Evolutionary conservation across 139 green algal species (phyloP).

Genomic region (Marvania coccoides): DNA sequence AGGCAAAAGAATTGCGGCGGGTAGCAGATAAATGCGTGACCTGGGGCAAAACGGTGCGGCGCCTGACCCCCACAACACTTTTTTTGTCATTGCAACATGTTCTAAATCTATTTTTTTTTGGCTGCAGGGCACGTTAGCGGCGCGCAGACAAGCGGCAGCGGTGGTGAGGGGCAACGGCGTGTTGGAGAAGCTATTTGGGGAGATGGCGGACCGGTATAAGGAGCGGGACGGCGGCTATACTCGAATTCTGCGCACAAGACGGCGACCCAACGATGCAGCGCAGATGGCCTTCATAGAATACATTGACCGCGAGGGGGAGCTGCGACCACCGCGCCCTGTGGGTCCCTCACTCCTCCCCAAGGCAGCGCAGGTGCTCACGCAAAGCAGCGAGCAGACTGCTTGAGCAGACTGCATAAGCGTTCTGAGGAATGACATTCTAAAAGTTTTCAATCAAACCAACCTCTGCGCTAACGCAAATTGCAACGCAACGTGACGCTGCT

Average conservation of each 20-base stretch:
- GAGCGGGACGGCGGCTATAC: constrained; percentile 85
- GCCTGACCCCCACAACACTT: not conserved
- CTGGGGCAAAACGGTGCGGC: constrained; percentile 67
- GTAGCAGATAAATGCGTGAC: constrained; percentile 75
- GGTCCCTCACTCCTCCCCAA: constrained; percentile 33
- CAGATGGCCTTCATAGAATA: constrained; percentile 90
- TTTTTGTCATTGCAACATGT: too few species aligned
- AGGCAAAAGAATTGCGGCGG: constrained; percentile 76
- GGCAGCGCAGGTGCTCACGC: constrained; percentile 11
- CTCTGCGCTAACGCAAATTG: too few species aligned
- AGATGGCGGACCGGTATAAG: constrained; percentile 76
- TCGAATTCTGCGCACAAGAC: constrained; percentile 60
- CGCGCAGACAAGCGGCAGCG: constrained; percentile 39
- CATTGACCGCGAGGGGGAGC: constrained; percentile 77
- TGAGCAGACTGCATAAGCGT: too few species aligned
- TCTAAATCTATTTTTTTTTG: not conserved
- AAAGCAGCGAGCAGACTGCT: not conserved
- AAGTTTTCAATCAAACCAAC: too few species aligned
- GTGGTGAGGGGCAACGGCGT: constrained; percentile 65
- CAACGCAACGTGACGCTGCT: too few species aligned
- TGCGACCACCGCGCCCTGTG: constrained; percentile 52
- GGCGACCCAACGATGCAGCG: constrained; percentile 63
- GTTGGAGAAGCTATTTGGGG: constrained; percentile 82
- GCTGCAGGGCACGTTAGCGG: constrained; percentile 52
- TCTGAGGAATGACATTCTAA: too few species aligned